Conservation (phyloP, 2,329 filamentous ascomycete species). For the Macrophomina pseudophaseolina region DNA sequence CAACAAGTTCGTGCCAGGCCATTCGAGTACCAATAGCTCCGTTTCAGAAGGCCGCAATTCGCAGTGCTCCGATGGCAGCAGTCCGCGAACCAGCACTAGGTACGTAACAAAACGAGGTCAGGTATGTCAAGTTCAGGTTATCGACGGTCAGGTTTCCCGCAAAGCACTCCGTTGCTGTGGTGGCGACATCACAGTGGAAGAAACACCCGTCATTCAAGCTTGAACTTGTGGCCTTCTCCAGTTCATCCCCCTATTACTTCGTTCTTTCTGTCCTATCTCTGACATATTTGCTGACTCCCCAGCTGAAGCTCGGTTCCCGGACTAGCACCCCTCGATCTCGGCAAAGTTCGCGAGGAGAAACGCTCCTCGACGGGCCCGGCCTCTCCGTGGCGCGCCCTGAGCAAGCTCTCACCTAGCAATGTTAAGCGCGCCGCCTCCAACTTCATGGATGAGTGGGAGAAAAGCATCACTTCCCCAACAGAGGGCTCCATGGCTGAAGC, state of each 20-base stretch:
- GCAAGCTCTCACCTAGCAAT: slow-evolving; percentile 74
- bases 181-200: not conserved
- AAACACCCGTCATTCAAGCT: slow-evolving; percentile 9
- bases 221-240: slow-evolving; percentile 25
- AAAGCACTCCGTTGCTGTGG: not conserved
- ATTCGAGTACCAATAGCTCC: slow-evolving; percentile 50
- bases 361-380: slow-evolving; percentile 35
- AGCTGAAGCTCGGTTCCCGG: slow-evolving; percentile 14
- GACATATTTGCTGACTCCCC: not conserved
- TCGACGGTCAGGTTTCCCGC: slow-evolving; percentile 11
- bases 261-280: not conserved
- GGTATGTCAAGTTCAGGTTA: slow-evolving; percentile 27
- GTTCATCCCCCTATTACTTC: slow-evolving; percentile 35
- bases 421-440: slow-evolving; percentile 82
- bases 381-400: slow-evolving; percentile 71
- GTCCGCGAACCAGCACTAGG: slow-evolving; percentile 61
- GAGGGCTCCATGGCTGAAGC: slow-evolving; percentile 22
- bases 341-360: slow-evolving; percentile 17
- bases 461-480: slow-evolving; percentile 37
- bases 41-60: slow-evolving; percentile 56
- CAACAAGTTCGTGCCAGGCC: slow-evolving; percentile 40
- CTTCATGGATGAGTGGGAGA: slow-evolving; percentile 92
- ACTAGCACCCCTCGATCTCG: slow-evolving; percentile 23
- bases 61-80: slow-evolving; percentile 48
- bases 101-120: slow-evolving; percentile 41